These are phyloP conservation scores for Phaeotremella fagi DNA, from an alignment of 768 basidiomycete species.

Conservation along the genomic window DNA sequence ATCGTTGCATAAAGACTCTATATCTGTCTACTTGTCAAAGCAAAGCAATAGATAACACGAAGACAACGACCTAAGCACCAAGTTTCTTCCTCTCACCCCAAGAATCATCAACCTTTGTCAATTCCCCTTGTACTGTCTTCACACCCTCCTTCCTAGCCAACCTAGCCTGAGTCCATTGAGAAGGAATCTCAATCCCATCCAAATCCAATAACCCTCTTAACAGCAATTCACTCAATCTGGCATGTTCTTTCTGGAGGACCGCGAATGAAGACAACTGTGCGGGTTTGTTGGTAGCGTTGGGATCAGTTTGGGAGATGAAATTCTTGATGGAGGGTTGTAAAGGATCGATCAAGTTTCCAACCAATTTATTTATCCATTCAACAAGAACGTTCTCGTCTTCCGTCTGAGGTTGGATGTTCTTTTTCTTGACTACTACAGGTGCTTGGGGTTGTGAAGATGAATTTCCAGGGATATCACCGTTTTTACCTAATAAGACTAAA, in stretches of 20 bases:
- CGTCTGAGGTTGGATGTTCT: constrained; percentile 32
- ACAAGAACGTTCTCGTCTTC: constrained; percentile 27
- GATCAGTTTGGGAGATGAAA: constrained; percentile 25
- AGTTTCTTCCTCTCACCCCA: constrained; percentile 53
- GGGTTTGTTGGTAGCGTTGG: constrained; percentile 27
- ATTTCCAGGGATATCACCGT: constrained; percentile 36
- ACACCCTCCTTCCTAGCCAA: constrained; percentile 80
- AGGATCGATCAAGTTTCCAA: constrained; percentile 16
- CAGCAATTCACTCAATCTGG: constrained; percentile 70
- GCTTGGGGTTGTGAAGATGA: constrained; percentile 10
- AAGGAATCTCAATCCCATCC: constrained; percentile 71
- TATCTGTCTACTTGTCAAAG: no score
- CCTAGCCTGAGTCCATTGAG: constrained; percentile 72
- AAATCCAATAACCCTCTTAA: constrained; percentile 81
- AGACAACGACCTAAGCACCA: constrained; percentile 7
- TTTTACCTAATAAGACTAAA: constrained; percentile 64
- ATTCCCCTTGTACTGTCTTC: constrained; percentile 70
- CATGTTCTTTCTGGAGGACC: constrained; percentile 52
- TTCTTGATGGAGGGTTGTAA: constrained; percentile 26
- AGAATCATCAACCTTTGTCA: constrained; percentile 71
- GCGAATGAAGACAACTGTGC: constrained; percentile 37
- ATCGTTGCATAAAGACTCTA: no score
- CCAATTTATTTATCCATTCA: constrained; percentile 26
- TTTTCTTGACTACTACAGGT: constrained; percentile 20
- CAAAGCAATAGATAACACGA: no score